Base-by-base conservation (phyloP, 176 grass and related monocot genomes). In the Carex pumila region DNA sequence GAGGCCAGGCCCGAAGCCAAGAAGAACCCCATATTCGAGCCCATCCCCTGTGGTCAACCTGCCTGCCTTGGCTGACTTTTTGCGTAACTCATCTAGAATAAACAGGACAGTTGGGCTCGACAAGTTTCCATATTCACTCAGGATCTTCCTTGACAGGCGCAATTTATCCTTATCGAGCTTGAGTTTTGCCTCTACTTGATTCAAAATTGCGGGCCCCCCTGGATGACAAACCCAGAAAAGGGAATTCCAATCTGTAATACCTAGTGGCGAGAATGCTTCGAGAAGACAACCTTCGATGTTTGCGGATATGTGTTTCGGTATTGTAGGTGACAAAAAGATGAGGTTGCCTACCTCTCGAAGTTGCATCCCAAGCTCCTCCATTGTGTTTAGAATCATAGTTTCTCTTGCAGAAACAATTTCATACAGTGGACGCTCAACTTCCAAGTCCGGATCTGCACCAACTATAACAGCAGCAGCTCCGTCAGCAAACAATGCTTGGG, bases 61-160 rank as follows among this genome's bases (percentile, higher is more conserved):
- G 9, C 75, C 81, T 39, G 79, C 80, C 5, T 54, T 76, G 0
- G 36, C 75, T 0, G 53, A 89, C 3, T 84, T 61, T 5, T 74
- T 86, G 2, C 92, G 39, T 69, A 89, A 66, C 83, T 91, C 89
- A 53, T 86, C 84, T 37, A 94, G 85, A 29, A 94, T 86, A 83
- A 94, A 94, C 34, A 91, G 54, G 6, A 94, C 89, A 31, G 81
- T 75, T 1, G 62, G 85, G 34, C 82, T 88, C 8, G 73, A 25
- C 90, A 92, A 87, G 76, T 88, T 94, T 3, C 92, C 88, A 58
- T 85, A 90, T 67, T 92, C 78, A 3, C 81, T 87, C 1, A 94
- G 79, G 47, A 94, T 86, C 0, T 63, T 81, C 32, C 90, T 76
- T 59, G 85, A 88, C 0, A 88, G 81, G 5, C 58, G 41, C 73